Base-by-base conservation (phyloP, 2,329 filamentous ascomycete species). In the Stachybotrys echinatus region DNA sequence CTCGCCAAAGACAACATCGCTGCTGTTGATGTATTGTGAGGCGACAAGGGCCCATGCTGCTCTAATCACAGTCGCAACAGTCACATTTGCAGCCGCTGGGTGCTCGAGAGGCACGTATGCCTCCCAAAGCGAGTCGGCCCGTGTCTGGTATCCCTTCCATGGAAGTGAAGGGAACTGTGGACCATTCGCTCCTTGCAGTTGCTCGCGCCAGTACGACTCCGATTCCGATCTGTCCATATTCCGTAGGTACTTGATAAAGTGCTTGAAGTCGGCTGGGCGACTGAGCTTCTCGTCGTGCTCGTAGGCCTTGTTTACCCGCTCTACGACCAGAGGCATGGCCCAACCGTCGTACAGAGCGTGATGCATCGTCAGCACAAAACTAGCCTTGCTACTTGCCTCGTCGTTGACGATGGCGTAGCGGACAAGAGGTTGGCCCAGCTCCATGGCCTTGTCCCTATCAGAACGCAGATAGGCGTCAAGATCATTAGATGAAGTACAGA, bases 281-380 rank as follows among this genome's bases (percentile, higher is more conserved):
- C 51, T 39, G n/a, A 61, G 22, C 0, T 52, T 50, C 7, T 67
- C 54, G 12, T n/a, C 18, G 4, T 65, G 62, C 17, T 69, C 61
- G 51, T 73, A 77, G 2, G 71, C 71, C 31, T 65, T 65, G 58
- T 77, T 76, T 40, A 78, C 70, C 38, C 71, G 70, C 22, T 76
- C 73, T 19, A 79, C 68, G 3, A 79, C 60, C 3, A 79, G 58
- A 5, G 73, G 73, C 72, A 79, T 75, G 1, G 72, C 74, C 77
- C 78, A 81, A 21, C 79, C 79, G 47, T 83, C 79, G 51, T 82
- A 83, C 0, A 81, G 59, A 5, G 73, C 75, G 54, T 82, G 79
- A 54, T 82, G 79, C 64, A 79, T 74, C 1, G 75, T 77, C 53
- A 77, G 63, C n/a, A 81, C 72, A 52, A 81, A 77, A 54, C 71